A percentile compares a stretch with the other conserved stretches of the same genome.
Conservation (phyloP, 2,329 filamentous ascomycete species). For the Akanthomyces dipterigenus region DNA sequence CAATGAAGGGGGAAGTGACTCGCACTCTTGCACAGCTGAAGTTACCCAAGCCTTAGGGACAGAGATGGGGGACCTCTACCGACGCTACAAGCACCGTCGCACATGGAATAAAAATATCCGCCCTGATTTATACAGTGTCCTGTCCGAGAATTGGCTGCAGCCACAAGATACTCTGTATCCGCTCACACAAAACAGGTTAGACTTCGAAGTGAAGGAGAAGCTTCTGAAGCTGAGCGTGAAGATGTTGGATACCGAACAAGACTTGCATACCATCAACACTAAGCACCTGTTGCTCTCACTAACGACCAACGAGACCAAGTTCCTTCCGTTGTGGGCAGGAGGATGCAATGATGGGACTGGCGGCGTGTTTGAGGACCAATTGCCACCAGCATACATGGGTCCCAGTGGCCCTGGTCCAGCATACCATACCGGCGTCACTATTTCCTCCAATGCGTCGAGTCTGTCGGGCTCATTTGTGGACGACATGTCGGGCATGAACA, state of each 20-base stretch:
- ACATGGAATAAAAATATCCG: not conserved
- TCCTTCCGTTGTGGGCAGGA: slow-evolving; percentile 59
- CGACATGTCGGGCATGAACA: slow-evolving; percentile 26
- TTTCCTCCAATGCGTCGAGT: slow-evolving; percentile 28
- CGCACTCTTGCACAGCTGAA: not conserved
- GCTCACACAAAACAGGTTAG: not conserved
- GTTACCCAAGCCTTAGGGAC: not conserved
- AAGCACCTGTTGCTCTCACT: slow-evolving; percentile 46
- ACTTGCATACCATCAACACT: slow-evolving; percentile 23
- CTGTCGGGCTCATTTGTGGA: slow-evolving; percentile 29
- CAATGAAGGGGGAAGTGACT: not conserved
- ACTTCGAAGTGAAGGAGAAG: not conserved
- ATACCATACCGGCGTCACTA: slow-evolving; percentile 39
- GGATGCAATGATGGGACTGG: slow-evolving; percentile 46
- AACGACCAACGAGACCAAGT: slow-evolving; percentile 51
- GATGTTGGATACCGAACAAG: not conserved
- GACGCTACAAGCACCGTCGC: not conserved
- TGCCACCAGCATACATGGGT: slow-evolving; percentile 37
- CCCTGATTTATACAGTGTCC: not conserved
- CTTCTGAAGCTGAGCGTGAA: not conserved
- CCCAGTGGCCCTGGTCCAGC: slow-evolving; percentile 40
- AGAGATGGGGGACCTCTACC: not conserved
- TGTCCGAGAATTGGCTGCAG: not conserved
- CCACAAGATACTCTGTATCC: not conserved
- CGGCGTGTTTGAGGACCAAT: slow-evolving; percentile 37